These are phyloP conservation scores for Penicillium sp. DNA, from an alignment of 2,329 filamentous ascomycete species.

Conservation along the genomic window DNA sequence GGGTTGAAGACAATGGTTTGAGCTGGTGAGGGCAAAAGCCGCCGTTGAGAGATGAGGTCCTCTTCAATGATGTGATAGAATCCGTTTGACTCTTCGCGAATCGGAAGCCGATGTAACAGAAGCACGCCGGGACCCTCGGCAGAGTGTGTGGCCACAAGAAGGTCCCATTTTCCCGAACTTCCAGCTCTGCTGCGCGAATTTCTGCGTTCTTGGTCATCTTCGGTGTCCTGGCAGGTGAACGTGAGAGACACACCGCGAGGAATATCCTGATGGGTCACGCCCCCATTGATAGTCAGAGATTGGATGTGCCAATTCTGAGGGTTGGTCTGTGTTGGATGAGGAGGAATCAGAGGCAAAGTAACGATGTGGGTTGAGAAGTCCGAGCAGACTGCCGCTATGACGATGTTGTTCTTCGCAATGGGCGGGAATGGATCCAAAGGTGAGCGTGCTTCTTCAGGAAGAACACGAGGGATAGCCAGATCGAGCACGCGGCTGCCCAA, in stretches of 20 bases:
- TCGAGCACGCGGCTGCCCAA: constrained; percentile 55
- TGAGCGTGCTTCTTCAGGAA: constrained; percentile 41
- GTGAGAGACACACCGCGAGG: constrained; percentile 55
- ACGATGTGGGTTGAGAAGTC: constrained; percentile 59
- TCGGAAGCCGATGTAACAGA: constrained; percentile 45
- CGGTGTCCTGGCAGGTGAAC: constrained; percentile 47
- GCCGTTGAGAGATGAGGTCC: constrained; percentile 46
- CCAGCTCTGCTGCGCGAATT: constrained; percentile 32
- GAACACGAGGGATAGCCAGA: constrained; percentile 50
- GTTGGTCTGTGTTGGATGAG: constrained; percentile 43
- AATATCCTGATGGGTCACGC: constrained; percentile 52
- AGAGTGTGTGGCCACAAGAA: constrained; percentile 49
- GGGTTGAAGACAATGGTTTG: constrained; percentile 56
- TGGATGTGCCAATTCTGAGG: constrained; percentile 45
- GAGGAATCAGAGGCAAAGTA: constrained; percentile 55
- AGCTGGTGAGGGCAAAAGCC: constrained; percentile 51
- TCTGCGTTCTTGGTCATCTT: constrained; percentile 29
- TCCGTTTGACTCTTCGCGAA: constrained; percentile 27
- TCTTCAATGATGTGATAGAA: constrained; percentile 33
- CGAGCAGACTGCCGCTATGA: constrained; percentile 56
- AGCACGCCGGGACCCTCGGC: constrained; percentile 46
- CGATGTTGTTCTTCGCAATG: constrained; percentile 51
- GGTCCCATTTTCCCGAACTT: constrained; percentile 37
- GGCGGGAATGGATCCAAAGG: constrained; percentile 46
- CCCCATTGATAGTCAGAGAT: constrained; percentile 47